phyloP scores from a whole-genome alignment of 2,329 filamentous ascomycete genomes.

The Trichoderma atroviride region DNA sequence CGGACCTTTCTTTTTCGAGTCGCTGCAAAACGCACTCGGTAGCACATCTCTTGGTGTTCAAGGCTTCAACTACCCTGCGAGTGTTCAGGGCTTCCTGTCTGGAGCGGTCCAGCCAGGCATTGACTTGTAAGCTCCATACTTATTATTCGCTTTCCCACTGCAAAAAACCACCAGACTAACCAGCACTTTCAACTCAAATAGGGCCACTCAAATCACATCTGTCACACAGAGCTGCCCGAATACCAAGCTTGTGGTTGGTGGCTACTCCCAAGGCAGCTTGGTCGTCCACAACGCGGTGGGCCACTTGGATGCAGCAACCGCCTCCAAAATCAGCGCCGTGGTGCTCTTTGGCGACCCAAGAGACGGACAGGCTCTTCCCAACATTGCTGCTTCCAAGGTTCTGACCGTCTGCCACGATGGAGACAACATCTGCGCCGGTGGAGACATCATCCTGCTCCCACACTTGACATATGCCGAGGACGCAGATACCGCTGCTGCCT shows the following conservation, averaged over 20 bases:
- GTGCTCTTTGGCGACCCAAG: conserved; percentile 40
- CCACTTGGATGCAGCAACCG: conserved; percentile 31
- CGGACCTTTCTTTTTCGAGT: conserved; percentile 35
- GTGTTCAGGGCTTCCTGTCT: conserved; percentile 34
- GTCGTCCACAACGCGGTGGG: conserved; percentile 36
- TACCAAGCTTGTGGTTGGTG: conserved; percentile 34
- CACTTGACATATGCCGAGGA: conserved; percentile 37
- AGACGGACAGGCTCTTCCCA: conserved; percentile 31
- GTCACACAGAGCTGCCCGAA: conserved; percentile 36
- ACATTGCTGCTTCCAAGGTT: conserved; percentile 31
- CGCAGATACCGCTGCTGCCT: conserved; percentile 32
- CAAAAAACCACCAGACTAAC: not conserved
- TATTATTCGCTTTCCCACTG: too few species aligned
- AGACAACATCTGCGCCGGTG: conserved; percentile 38
- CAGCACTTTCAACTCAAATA: conserved; percentile 21
- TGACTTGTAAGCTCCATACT: conserved; percentile 31
- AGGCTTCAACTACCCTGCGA: conserved; percentile 37
- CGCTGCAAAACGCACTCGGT: conserved; percentile 29
- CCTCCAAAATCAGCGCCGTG: conserved; percentile 36
- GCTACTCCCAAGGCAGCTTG: conserved; percentile 37
- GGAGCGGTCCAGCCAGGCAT: conserved; percentile 31
- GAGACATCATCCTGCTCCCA: conserved; percentile 33
- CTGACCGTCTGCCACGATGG: conserved; percentile 35
- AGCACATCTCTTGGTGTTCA: conserved; percentile 32
- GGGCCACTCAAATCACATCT: conserved; percentile 39